Evolutionary conservation across 352 stramenopile genomes (phyloP), one percentile per base, ranked within the genome.

Genomic region (Thraustochytrium aureum): DNA sequence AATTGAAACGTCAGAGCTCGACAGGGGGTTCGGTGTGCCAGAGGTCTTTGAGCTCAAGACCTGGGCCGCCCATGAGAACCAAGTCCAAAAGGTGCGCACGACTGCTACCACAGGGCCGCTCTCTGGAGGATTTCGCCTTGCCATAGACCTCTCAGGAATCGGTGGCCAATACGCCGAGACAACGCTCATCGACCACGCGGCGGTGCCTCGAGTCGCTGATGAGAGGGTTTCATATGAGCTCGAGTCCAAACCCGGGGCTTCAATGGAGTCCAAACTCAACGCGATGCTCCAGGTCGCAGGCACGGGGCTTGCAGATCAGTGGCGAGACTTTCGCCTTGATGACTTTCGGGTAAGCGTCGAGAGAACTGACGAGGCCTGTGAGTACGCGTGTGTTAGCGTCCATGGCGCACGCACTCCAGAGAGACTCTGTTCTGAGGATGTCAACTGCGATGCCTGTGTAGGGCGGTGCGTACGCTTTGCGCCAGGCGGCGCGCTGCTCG

Each of bases 231-330:
- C 59, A 20, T 10, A 5, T 2, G 30, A 45, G 10, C 50, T 17
- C n/a, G 69, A 52, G 10, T 37, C 50, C 10, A 22, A 52, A 20
- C 37, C 30, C 22, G 69, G 69, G 3, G 69, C 65, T 14, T 65
- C 37, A 3, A 67, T 79, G 22, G 69, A 79, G 37, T 67, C 52
- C 50, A 56, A 62, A 4, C 26, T 79, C 22, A 79, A 72, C 52
- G 35, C 12, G 5, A 1, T 79, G 7, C 52, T 79, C 5, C 32
- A 12, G 7, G 32, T 3, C 32, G 69, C 69, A 10, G 30, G 37
- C 26, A 10, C 0, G 1, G 69, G 69, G 10, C 22, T 79, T 0
- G 64, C 59, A 33, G 12, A 30, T 30, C 47, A 41, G 2, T 62
- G 59, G 3, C 41, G 43, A 5, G 30, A 47, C 1, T 79, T 79